Percentiles rank a stretch among this genome's conserved stretches.
Conservation (phyloP, 2,329 filamentous ascomycete genomes). For the Pyrenochaeta sp. region DNA sequence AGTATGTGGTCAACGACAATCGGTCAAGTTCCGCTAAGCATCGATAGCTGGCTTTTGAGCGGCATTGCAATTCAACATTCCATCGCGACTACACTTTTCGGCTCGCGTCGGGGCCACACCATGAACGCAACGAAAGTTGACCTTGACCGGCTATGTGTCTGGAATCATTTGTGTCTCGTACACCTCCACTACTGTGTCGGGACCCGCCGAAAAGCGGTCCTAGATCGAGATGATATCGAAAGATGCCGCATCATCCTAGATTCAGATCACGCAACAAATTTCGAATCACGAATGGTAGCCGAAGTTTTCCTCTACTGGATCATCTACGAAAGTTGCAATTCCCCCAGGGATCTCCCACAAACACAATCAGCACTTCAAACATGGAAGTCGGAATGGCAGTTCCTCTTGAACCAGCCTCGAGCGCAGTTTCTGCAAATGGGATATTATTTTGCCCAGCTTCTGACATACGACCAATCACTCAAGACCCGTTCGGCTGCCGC, state of each 20-base stretch:
- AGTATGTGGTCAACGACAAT: constrained; percentile 58
- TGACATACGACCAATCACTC: constrained; percentile 52
- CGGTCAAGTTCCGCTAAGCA: constrained; percentile 52
- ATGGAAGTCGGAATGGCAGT: constrained; percentile 53
- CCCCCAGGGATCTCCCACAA: constrained; percentile 42
- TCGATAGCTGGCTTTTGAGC: constrained; percentile 56
- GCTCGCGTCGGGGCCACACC: neutral
- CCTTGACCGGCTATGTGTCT: constrained; percentile 41
- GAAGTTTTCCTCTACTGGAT: constrained; percentile 57
- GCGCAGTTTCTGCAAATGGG: constrained; percentile 58
- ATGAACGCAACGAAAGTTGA: neutral
- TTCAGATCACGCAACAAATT: constrained; percentile 52
- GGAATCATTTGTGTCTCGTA: constrained; percentile 55
- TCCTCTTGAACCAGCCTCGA: constrained; percentile 52
- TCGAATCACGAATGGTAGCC: constrained; percentile 56
- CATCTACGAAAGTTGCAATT: constrained; percentile 50
- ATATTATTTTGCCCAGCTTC: constrained; percentile 54
- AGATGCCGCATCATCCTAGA: constrained; percentile 48
- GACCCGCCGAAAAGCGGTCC: constrained; percentile 49
- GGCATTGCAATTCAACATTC: constrained; percentile 55
- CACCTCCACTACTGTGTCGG: constrained; percentile 58
- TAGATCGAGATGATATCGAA: constrained; percentile 49
- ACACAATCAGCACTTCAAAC: constrained; percentile 43
- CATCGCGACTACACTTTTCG: constrained; percentile 48
- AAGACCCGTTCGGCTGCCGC: constrained; percentile 45